Percentiles rank a stretch among this genome's conserved stretches.
Evolutionary conservation across 108 stramenopile species (phyloP).

Genomic region (Skeletonema marinoi): DNA sequence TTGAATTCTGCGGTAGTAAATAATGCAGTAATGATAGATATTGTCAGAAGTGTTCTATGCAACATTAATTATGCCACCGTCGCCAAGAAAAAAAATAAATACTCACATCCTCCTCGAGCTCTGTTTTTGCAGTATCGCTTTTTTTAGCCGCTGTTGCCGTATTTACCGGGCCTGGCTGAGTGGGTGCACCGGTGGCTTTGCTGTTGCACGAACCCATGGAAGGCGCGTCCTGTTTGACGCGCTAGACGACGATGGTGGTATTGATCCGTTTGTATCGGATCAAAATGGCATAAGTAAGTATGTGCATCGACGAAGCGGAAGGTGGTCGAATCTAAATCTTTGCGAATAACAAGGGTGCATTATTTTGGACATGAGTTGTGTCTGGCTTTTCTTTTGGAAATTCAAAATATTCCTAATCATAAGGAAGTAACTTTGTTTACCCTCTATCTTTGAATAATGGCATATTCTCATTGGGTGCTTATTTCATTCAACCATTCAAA

Average conservation of each 20-base stretch:
- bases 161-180: slow-evolving; percentile 3
- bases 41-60: neutral
- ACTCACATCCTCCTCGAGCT: neutral
- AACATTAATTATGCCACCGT: neutral
- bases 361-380: too few species aligned
- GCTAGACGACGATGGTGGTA: neutral
- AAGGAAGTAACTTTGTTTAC: too few species aligned
- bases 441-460: too few species aligned
- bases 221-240: slow-evolving; percentile 15
- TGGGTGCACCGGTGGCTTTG: slow-evolving; percentile 17
- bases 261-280: neutral
- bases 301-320: too few species aligned
- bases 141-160: neutral
- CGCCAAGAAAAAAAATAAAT: neutral
- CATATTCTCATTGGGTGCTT: too few species aligned
- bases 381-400: too few species aligned
- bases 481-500: too few species aligned
- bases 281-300: too few species aligned
- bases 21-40: too few species aligned
- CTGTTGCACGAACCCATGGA: slow-evolving; percentile 38
- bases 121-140: neutral
- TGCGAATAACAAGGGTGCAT: too few species aligned
- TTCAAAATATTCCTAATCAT: too few species aligned
- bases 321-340: too few species aligned
- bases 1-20: neutral